Evolutionary conservation across 2,329 filamentous ascomycete species (phyloP).

Genomic region (Aspergillus carbonarius): DNA sequence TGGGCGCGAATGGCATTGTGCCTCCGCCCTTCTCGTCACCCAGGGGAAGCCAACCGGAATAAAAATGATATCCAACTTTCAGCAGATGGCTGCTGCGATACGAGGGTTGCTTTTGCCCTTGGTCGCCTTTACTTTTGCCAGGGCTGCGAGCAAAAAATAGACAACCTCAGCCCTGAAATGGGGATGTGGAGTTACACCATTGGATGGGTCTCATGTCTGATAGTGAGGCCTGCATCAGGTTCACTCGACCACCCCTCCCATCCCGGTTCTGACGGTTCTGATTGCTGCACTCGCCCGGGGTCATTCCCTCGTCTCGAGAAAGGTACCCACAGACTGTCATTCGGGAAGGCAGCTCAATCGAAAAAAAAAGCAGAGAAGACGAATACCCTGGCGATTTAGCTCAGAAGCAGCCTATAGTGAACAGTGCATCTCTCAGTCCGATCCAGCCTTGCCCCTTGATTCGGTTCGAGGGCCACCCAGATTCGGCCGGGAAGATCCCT

Average conservation of each 20-base stretch:
- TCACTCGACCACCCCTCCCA: not conserved
- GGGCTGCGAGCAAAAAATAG: slow-evolving; percentile 1
- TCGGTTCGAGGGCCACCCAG: slow-evolving; percentile 1
- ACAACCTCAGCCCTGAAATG: slow-evolving; percentile 6
- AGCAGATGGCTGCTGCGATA: not conserved
- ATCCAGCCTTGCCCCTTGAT: slow-evolving; percentile 5
- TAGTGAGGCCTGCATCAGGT: not conserved
- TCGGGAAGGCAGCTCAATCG: not conserved
- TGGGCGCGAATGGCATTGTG: not conserved
- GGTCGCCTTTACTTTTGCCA: not conserved
- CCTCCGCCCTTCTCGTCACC: not conserved
- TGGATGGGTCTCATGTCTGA: slow-evolving; percentile 3
- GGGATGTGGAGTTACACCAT: slow-evolving; percentile 1
- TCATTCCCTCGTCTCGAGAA: not conserved
- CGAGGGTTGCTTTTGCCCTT: not conserved
- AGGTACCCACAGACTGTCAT: not conserved
- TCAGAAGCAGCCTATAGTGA: not conserved
- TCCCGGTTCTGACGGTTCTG: not conserved
- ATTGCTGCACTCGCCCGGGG: not conserved
- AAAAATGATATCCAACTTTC: not conserved
- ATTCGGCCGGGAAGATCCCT: slow-evolving; percentile 15
- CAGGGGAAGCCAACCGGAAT: not conserved
- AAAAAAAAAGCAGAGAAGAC: not conserved
- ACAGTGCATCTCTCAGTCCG: not conserved
- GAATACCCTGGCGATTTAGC: not conserved